Base-by-base conservation (phyloP, 345 rosid genomes). In the Melaleuca quinquenervia region DNA sequence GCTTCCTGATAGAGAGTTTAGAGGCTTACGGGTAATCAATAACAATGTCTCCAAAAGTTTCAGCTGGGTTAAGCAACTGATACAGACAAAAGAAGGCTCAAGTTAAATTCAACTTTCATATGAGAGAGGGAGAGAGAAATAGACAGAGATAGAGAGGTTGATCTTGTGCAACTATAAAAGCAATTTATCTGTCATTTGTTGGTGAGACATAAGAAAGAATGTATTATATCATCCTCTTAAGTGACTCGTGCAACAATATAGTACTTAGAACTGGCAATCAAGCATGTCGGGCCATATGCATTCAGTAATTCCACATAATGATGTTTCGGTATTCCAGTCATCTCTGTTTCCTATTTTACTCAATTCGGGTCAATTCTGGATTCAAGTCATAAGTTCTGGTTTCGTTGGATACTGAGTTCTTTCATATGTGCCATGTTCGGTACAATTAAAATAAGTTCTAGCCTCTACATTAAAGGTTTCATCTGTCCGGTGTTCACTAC, bases 31-130 rank as follows among this genome's bases (percentile, higher is more conserved):
- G 95, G 85, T 97, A 97, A 89, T 97, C 99, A 64, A 97, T 95
- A 54, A 97, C 97, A 48, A 97, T 96, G 90, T 97, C 99, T 32
- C 99, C 99, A 92, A 97, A 97, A 54, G 99, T 96, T 93, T 97
- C 99, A 22, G 99, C 99, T 32, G 98, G 98, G 88, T 97, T 97
- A 90, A 97, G 90, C 87, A 94, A 83, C 99, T 97, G 93, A 84
- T 82, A 85, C 87, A 49, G 86, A 74, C 86, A 86, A 89, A 53
- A 52, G 51, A 86, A 64, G 41, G 49, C 49, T 36, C 48, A 87
- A 53, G 56, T 55, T 48, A 76, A 87, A 56, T 74, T 78, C 27
- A 87, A 49, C n/a, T 41, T 52, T 62, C 5, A 44, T 18, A 60
- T 44, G 14, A 5, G 24, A 51, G 45, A 16, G 27, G 11, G 82